These are phyloP conservation scores for Vigna reflexopilosa DNA, from an alignment of 306 rosid genomes.

Conservation along the genomic window DNA sequence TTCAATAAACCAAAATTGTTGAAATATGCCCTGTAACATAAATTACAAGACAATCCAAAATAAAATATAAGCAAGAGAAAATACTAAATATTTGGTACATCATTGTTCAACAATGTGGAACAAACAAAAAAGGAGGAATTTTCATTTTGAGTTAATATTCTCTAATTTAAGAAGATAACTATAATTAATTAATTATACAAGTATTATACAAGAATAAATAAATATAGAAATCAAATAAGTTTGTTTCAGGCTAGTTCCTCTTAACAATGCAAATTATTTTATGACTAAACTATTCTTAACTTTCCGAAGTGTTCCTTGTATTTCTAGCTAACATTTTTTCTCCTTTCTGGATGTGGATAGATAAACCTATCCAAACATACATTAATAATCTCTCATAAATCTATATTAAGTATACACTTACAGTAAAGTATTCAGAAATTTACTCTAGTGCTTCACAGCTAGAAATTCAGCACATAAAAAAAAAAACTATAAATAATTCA, in stretches of 20 bases:
- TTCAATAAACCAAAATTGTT: neutral
- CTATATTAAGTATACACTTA: neutral
- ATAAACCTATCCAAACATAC: neutral
- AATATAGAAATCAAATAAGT: too few relatives aligned
- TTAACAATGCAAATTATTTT: too few relatives aligned
- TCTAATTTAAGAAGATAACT: neutral
- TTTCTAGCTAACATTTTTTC: neutral
- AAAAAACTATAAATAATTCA: neutral
- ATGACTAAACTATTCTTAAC: too few relatives aligned
- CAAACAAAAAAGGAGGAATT: neutral
- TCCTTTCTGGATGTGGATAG: neutral
- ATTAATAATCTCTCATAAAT: neutral
- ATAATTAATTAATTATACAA: neutral
- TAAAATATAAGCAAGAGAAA: neutral
- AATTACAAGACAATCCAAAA: neutral
- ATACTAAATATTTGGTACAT: neutral
- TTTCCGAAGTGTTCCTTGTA: too few relatives aligned
- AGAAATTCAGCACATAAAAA: neutral
- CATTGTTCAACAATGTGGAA: neutral
- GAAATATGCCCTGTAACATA: neutral
- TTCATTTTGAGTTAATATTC: neutral
- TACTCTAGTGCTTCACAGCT: neutral
- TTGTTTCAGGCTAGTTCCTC: too few relatives aligned
- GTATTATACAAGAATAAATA: too few relatives aligned
- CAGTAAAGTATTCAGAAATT: neutral